Conservation (phyloP, 2,329 filamentous ascomycete species). For the Colletotrichum incanum region DNA sequence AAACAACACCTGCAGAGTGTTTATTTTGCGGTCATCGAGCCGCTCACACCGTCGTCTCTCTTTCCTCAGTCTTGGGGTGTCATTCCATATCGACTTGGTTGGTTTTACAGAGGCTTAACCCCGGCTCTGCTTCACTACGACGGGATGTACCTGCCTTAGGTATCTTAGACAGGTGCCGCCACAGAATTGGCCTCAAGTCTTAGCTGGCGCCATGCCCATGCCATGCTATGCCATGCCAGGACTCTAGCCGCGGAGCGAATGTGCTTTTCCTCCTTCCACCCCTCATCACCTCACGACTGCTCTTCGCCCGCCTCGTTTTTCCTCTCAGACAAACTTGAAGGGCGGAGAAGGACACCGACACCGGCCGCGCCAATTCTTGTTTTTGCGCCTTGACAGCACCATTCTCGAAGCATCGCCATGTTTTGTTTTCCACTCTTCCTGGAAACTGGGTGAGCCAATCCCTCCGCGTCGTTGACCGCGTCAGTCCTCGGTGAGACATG, state of each 20-base stretch:
- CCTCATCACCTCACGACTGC: neutral
- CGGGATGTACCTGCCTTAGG: neutral
- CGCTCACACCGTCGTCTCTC: neutral
- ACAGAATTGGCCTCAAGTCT: slow-evolving; percentile 6
- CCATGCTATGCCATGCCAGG: neutral
- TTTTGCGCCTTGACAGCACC: neutral
- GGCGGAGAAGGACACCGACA: neutral
- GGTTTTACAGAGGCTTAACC: neutral
- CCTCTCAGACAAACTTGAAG: neutral
- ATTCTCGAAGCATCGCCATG: neutral
- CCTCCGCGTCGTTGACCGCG: neutral
- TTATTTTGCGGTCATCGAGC: too few species aligned
- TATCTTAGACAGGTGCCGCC: neutral
- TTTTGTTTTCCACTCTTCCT: neutral
- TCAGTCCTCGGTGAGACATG: neutral
- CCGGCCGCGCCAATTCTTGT: too few species aligned
- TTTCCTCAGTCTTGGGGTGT: neutral
- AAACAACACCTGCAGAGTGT: neutral
- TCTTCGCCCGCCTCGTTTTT: slow-evolving; percentile 13
- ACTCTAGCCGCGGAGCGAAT: neutral
- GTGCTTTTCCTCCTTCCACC: neutral
- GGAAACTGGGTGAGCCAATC: neutral
- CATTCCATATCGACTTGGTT: neutral
- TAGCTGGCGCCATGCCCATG: too few species aligned
- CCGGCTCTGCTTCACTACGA: too few species aligned